Conservation (phyloP, 2,329 filamentous ascomycete species). For the Neospermospora avenae region DNA sequence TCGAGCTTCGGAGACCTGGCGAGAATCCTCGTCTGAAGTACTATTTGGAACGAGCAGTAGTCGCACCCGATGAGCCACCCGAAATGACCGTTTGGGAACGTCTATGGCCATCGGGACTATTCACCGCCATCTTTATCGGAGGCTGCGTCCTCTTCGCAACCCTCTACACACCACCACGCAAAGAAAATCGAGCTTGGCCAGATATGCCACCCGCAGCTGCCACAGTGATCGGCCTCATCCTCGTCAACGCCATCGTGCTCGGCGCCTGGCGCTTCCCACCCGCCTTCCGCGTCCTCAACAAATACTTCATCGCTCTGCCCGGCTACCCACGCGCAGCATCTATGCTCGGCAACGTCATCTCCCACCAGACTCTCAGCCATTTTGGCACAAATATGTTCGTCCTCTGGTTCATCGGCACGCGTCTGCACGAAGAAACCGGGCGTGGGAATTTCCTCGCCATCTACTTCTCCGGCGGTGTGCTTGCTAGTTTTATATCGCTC, state of each 20-base stretch:
- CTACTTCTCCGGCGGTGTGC: conserved; percentile 56
- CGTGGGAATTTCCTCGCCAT: conserved; percentile 66
- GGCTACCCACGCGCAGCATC: conserved; percentile 61
- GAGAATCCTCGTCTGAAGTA: conserved; percentile 30
- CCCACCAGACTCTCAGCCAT: conserved; percentile 62
- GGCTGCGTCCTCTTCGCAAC: conserved; percentile 43
- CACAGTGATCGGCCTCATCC: conserved; percentile 61
- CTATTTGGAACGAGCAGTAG: conserved; percentile 44
- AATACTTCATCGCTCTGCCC: conserved; percentile 62
- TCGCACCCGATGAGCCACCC: conserved; percentile 49
- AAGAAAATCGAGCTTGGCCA: conserved; percentile 51
- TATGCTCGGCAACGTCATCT: conserved; percentile 64
- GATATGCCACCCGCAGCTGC: conserved; percentile 59
- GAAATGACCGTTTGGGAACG: conserved; percentile 51
- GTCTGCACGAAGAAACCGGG: conserved; percentile 67
- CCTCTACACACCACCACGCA: conserved; percentile 50
- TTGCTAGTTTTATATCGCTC: conserved; percentile 59
- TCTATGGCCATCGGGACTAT: conserved; percentile 51
- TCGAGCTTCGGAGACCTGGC: conserved; percentile 29
- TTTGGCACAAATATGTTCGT: conserved; percentile 61
- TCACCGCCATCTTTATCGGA: conserved; percentile 45
- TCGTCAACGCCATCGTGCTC: conserved; percentile 55
- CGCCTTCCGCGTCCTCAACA: conserved; percentile 64
- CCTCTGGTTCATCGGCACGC: conserved; percentile 63
- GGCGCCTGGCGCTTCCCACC: conserved; percentile 61